Percentiles rank a stretch among this genome's conserved stretches.
phyloP scores from a whole-genome alignment of 2,329 filamentous ascomycete genomes.

The Fonsecaea nubica region DNA sequence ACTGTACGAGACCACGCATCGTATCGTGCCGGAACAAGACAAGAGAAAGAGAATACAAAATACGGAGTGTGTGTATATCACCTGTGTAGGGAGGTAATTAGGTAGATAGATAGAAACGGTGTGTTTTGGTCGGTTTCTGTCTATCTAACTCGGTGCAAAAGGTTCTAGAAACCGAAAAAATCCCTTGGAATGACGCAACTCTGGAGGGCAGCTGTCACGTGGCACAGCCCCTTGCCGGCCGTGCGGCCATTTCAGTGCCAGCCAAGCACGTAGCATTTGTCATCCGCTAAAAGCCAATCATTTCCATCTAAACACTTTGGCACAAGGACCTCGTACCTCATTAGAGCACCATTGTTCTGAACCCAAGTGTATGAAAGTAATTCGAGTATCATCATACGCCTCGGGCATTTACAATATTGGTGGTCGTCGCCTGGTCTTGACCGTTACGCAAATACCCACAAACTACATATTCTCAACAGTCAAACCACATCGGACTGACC shows the following conservation, averaged over 20 bases:
- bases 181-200: slow-evolving; percentile 15
- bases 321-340: too few relatives aligned
- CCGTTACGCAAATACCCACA: neutral
- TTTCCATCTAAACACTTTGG: neutral
- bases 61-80: neutral
- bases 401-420: too few relatives aligned
- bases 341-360: too few relatives aligned
- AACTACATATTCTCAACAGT: neutral
- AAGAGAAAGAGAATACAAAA: neutral
- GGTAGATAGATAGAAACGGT: neutral
- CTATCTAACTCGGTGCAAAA: neutral
- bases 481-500: neutral
- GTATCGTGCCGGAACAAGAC: neutral
- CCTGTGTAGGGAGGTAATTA: too few relatives aligned
- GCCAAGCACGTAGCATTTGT: neutral
- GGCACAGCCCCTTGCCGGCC: neutral
- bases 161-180: neutral
- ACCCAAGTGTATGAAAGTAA: too few relatives aligned
- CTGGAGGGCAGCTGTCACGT: slow-evolving; percentile 1
- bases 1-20: slow-evolving; percentile 26
- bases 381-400: too few relatives aligned
- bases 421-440: neutral
- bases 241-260: too few relatives aligned
- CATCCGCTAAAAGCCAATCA: slow-evolving; percentile 4
- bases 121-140: neutral